These are phyloP conservation scores for Lycium ferocissimum DNA, from an alignment of 257 asterid species.

Conservation along the genomic window DNA sequence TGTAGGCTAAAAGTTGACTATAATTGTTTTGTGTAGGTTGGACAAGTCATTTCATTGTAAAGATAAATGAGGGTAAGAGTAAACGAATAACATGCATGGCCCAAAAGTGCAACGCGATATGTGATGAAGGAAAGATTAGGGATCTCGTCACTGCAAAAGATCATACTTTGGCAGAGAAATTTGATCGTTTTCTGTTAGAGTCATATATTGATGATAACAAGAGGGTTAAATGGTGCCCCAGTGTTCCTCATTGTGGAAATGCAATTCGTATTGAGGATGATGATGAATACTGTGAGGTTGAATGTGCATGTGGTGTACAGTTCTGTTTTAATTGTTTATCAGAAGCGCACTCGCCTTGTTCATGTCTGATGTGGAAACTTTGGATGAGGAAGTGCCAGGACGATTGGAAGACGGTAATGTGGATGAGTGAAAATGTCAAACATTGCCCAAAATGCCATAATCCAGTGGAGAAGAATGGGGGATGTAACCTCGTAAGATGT, in stretches of 20 bases:
- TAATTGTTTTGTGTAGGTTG: constrained; percentile 52
- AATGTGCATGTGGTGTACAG: constrained; percentile 62
- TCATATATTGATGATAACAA: constrained; percentile 71
- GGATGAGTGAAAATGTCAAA: constrained; percentile 50
- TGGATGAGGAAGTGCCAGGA: constrained; percentile 56
- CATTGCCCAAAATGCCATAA: constrained; percentile 61
- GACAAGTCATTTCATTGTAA: constrained; percentile 59
- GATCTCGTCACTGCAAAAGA: constrained; percentile 51
- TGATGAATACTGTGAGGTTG: constrained; percentile 56
- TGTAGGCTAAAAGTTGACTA: constrained; percentile 10
- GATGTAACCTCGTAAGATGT: constrained; percentile 63
- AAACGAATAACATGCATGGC: constrained; percentile 65
- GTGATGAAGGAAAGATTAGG: constrained; percentile 60
- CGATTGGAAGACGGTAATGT: constrained; percentile 46
- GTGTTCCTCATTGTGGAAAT: constrained; percentile 68
- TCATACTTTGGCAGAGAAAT: constrained; percentile 54
- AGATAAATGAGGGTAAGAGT: constrained; percentile 66
- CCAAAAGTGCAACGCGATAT: constrained; percentile 58
- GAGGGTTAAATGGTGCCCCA: constrained; percentile 72
- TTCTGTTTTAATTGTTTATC: constrained; percentile 65
- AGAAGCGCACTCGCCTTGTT: constrained; percentile 70
- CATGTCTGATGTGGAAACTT: constrained; percentile 63
- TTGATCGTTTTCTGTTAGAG: constrained; percentile 60
- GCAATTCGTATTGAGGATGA: constrained; percentile 57
- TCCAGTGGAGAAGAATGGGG: constrained; percentile 63